These are phyloP conservation scores for Jacaranda copaia DNA, from an alignment of 257 asterid genomes.

Conservation along the genomic window DNA sequence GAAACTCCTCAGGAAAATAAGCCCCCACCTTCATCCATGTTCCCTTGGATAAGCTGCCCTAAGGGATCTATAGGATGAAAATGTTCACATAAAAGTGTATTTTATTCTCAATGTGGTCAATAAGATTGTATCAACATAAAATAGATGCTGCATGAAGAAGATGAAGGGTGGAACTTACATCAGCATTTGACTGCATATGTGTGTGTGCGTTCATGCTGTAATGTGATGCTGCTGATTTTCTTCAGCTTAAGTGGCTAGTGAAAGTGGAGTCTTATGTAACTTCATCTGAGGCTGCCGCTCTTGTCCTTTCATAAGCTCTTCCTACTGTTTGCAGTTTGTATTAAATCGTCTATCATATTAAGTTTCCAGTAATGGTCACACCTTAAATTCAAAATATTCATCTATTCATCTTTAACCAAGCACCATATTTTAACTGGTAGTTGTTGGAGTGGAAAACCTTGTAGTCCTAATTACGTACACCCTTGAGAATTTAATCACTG, in stretches of 20 bases:
- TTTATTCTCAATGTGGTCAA: not conserved
- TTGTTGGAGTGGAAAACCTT: not conserved
- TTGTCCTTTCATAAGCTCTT: not conserved
- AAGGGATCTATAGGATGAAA: not conserved
- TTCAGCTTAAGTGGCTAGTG: not conserved
- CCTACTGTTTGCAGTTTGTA: not conserved
- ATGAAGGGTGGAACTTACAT: not conserved
- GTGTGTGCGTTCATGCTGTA: not conserved
- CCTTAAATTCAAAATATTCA: too few relatives aligned
- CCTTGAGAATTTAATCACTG: conserved; percentile 23
- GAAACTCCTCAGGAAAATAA: too few relatives aligned
- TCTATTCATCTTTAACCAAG: too few relatives aligned
- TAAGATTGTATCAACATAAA: not conserved
- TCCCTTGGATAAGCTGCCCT: too few relatives aligned
- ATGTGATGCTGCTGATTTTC: not conserved
- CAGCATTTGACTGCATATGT: too few relatives aligned
- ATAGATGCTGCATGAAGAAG: not conserved
- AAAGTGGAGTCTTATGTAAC: not conserved
- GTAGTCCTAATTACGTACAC: not conserved
- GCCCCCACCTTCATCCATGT: too few relatives aligned
- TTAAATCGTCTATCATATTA: not conserved
- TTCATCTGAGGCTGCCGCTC: not conserved
- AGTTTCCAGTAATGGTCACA: not conserved
- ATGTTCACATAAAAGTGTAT: not conserved
- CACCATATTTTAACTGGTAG: too few relatives aligned